A percentile compares a stretch with the other conserved stretches of the same genome.
Evolutionary conservation across 2,329 filamentous ascomycete species (phyloP).

Genomic region (Penicillium brasilianum): DNA sequence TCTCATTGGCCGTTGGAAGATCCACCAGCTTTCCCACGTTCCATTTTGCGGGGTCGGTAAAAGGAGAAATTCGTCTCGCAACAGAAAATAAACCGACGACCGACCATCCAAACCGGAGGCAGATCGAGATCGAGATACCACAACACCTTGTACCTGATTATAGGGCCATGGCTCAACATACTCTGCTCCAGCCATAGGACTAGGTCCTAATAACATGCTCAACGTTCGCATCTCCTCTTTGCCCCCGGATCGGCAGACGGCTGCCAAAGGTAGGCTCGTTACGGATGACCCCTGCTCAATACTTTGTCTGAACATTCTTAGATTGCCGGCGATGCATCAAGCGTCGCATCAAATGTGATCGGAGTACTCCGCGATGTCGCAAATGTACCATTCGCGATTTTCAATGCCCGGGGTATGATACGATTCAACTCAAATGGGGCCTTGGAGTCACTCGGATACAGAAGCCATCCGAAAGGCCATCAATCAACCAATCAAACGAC

Average conservation of each 20-base stretch:
- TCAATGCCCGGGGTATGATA: constrained; percentile 42
- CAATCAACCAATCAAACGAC: too few relatives aligned
- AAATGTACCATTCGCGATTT: constrained; percentile 44
- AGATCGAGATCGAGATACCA: background rate
- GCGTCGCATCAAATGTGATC: constrained; percentile 44
- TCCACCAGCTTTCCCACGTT: background rate
- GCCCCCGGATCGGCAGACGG: constrained; percentile 17
- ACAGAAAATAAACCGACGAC: background rate
- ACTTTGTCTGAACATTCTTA: constrained; percentile 11
- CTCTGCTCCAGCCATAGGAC: background rate
- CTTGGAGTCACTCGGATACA: constrained; percentile 26
- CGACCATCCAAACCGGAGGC: background rate
- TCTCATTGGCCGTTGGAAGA: background rate
- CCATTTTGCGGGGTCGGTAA: background rate
- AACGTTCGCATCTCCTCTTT: constrained; percentile 21
- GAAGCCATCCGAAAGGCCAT: background rate
- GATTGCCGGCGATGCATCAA: constrained; percentile 43
- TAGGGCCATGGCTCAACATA: background rate
- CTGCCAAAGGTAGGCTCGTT: constrained; percentile 13
- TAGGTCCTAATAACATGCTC: constrained; percentile 5
- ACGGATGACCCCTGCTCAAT: background rate
- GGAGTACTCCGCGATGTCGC: constrained; percentile 39
- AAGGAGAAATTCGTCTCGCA: constrained; percentile 1
- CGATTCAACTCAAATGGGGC: constrained; percentile 39
- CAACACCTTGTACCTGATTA: background rate